phyloP scores from a whole-genome alignment of 257 asterid genomes.

The Eucommia ulmoides region DNA sequence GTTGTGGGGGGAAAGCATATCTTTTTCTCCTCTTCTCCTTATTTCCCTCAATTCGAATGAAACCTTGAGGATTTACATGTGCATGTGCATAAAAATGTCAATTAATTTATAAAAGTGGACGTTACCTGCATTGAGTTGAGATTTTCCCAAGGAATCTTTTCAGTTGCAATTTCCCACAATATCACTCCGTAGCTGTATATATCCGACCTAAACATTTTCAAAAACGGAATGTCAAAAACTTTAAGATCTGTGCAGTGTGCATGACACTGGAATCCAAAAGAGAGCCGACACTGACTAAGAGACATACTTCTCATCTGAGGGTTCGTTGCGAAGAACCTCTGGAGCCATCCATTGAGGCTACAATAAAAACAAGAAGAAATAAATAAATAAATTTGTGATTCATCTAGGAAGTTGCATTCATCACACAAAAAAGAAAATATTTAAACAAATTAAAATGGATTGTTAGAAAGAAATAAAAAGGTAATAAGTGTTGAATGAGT shows the following conservation, averaged over 20 bases:
- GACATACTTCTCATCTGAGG: constrained; percentile 79
- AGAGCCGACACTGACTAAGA: too few species aligned
- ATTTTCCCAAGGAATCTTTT: constrained; percentile 85
- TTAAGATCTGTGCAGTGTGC: too few species aligned
- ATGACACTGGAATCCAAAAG: too few species aligned
- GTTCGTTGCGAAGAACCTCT: constrained; percentile 94
- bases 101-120: background rate
- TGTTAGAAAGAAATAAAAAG: constrained; percentile 6
- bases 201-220: constrained; percentile 55
- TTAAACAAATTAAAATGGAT: too few species aligned
- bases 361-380: constrained; percentile 11
- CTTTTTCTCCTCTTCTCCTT: too few species aligned
- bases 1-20: too few species aligned
- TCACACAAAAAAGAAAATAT: too few species aligned
- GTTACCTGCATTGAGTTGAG: constrained; percentile 90
- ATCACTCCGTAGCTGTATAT: constrained; percentile 84
- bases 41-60: too few species aligned
- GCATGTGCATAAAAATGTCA: too few species aligned
- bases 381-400: constrained; percentile 7
- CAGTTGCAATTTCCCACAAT: constrained; percentile 89
- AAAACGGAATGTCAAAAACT: constrained; percentile 13
- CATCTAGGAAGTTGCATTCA: constrained; percentile 6
- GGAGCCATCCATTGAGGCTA: constrained; percentile 99
- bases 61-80: too few species aligned
- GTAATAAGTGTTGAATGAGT: constrained; percentile 12